Base-by-base conservation (phyloP, 2,329 filamentous ascomycete genomes). In the Septoria linicola region DNA sequence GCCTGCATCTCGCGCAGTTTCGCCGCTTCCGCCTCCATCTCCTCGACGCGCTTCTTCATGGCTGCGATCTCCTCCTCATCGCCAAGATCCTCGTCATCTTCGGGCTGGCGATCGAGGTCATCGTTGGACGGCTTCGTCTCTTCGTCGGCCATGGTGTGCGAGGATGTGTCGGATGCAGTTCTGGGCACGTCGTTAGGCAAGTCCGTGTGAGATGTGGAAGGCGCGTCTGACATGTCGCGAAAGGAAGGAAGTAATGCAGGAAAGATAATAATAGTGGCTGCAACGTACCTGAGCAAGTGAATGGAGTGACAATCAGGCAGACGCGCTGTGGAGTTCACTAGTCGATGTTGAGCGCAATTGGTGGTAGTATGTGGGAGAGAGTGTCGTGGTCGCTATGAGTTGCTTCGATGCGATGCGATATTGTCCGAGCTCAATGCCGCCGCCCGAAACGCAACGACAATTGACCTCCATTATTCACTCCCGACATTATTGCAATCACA, bases 1-100 rank as follows among this genome's bases (percentile, higher is more conserved):
- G 76, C 77, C 37, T 81, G 76, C 73, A 82, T 76, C 7, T 75
- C 72, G 23, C 77, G 76, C 7, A 85, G 72, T 60, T 78, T 78
- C 4, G 73, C 69, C 1, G 75, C 79, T 61, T 85, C 81, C 17
- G 83, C 76, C 51, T 82, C 76, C 60, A 85, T 78, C 63, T 77
- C 75, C 63, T 76, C 72, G 17, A 78, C 75, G 62, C 75, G 74
- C 65, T 75, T 73, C 67, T 76, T 77, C 76, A 78, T 78, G 16
- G 73, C 74, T 19, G 70, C 68, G 55, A 78, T 77, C 59, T 71
- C 68, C 45, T 69, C 68, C 53, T 71, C 68, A 42, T 69, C 68
- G 51, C 59, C 64, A 19, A 63, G 59, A 32, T 68, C 66, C 44
- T 65, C 64, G 37, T 64, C 63, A 20, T 63, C 63, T 41, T 50